Conservation (phyloP, 176 grass and related monocot species). For the Thinopyrum elongatum region DNA sequence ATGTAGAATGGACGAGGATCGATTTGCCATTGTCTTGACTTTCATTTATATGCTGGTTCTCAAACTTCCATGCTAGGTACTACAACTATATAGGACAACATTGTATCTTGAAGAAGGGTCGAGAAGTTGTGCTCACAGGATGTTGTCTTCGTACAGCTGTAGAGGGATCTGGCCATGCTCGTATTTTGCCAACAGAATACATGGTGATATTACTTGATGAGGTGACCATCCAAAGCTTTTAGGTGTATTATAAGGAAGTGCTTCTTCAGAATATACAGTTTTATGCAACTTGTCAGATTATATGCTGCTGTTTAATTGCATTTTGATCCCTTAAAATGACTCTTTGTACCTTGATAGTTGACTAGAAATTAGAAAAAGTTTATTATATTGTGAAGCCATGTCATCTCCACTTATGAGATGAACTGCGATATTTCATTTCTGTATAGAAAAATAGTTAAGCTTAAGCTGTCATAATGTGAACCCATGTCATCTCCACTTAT, state of each 20-base stretch:
- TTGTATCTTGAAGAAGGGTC: slow-evolving; percentile 87
- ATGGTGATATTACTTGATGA: slow-evolving; percentile 87
- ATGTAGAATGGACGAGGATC: neutral
- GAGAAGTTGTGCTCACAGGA: slow-evolving; percentile 84
- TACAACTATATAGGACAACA: slow-evolving; percentile 75
- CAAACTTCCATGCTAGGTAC: slow-evolving; percentile 47
- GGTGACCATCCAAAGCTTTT: slow-evolving; percentile 47
- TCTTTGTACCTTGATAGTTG: neutral
- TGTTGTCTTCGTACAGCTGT: slow-evolving; percentile 87
- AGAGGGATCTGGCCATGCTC: slow-evolving; percentile 64
- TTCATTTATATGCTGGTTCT: neutral
- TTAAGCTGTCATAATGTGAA: slow-evolving; percentile 10
- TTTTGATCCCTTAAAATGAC: neutral
- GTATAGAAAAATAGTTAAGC: slow-evolving; percentile 1
- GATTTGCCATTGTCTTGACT: neutral
- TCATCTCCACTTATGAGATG: neutral
- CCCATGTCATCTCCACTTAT: neutral
- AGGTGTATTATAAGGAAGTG: neutral
- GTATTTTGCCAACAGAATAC: slow-evolving; percentile 96
- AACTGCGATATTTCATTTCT: neutral
- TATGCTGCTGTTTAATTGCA: neutral
- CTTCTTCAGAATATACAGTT: neutral
- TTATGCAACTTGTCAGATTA: slow-evolving; percentile 20
- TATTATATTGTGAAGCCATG: neutral
- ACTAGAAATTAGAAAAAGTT: neutral